Base-by-base conservation (phyloP, 129 eudicot species). In the Chrysanthemum seticuspe region DNA sequence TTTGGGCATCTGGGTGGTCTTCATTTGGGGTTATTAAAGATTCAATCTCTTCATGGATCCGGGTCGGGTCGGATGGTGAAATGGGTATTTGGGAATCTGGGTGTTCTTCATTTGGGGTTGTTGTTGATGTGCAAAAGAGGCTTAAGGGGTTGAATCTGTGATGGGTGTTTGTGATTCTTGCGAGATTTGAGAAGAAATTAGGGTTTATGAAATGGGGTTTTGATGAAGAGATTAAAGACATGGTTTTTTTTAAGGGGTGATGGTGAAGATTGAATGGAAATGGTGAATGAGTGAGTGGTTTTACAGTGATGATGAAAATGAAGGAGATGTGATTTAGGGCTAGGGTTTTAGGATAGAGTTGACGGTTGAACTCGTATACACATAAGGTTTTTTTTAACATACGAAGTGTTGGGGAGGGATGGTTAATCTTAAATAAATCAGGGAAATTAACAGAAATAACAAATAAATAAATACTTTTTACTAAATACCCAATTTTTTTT, bases 151-250 rank as follows among this genome's bases (percentile, higher is more conserved):
- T 70, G 55, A 88, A 64, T 57, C 84, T 71, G 68, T 68, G 77
- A 0, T 65, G 66, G n/a, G 87, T 76, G 19, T 74, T 57, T 27
- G 86, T 68, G 61, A 68, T 49, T 62, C 78, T 81, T 31, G 83
- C 58, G 16, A 86, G 80, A 49, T 80, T 74, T 8, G 84, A 70
- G 64, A 82, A 68, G 72, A 85, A 76, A 15, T 45, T 78, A 55
- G 72, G 76, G 12, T 75, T 82, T 54, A 79, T 67, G 69, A 76
- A 71, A 47, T 73, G 67, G 67, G 81, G 70, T 57, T 69, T 89
- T 15, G 91, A 77, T 40, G 78, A 70, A 9, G 82, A 70, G 63
- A 89, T 21, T 63, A 34, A 70, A 61, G 87, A 76, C 91, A 89
- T 89, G 25, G 79, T 21, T 21, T 21, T n/a, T n/a, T n/a, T 50